phyloP scores from a whole-genome alignment of 768 basidiomycete genomes.

The Favolaschia claudopus region DNA sequence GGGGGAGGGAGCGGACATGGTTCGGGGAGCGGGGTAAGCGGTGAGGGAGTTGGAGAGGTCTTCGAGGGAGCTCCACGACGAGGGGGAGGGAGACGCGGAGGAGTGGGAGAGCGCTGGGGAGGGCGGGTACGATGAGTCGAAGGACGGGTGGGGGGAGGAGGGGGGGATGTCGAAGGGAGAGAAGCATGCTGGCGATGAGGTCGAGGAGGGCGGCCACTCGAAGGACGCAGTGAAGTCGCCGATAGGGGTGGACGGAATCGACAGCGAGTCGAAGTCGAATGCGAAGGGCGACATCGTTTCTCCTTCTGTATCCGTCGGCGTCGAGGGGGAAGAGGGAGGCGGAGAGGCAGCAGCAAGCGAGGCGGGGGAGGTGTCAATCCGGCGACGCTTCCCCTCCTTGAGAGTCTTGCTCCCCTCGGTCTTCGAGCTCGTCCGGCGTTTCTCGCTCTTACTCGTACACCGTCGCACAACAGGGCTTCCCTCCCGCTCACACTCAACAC shows the following conservation, averaged over 20 bases:
- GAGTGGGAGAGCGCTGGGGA: slow-evolving; percentile 11
- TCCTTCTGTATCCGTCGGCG: not conserved
- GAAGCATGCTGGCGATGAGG: not conserved
- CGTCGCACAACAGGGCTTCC: not conserved
- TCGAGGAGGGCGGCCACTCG: slow-evolving; percentile 4
- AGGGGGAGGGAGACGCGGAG: not conserved
- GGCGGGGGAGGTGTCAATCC: not conserved
- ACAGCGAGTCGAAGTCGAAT: not conserved
- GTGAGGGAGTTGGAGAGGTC: no score
- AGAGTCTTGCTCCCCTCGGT: not conserved
- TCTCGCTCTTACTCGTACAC: not conserved
- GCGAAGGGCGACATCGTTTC: not conserved
- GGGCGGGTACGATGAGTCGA: slow-evolving; percentile 6
- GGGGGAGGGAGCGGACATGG: no score
- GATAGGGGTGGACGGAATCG: not conserved
- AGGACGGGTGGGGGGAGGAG: not conserved
- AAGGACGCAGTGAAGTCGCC: not conserved
- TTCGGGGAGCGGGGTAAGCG: no score
- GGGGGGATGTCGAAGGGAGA: not conserved
- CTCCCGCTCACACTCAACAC: not conserved
- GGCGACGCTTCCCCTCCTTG: not conserved
- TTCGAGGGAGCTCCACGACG: slow-evolving; percentile 5
- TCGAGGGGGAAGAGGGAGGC: not conserved
- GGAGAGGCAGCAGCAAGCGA: not conserved
- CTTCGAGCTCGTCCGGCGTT: not conserved